These are phyloP conservation scores for Globisporangium acanthophoron DNA, from an alignment of 352 stramenopile species.

Conservation along the genomic window DNA sequence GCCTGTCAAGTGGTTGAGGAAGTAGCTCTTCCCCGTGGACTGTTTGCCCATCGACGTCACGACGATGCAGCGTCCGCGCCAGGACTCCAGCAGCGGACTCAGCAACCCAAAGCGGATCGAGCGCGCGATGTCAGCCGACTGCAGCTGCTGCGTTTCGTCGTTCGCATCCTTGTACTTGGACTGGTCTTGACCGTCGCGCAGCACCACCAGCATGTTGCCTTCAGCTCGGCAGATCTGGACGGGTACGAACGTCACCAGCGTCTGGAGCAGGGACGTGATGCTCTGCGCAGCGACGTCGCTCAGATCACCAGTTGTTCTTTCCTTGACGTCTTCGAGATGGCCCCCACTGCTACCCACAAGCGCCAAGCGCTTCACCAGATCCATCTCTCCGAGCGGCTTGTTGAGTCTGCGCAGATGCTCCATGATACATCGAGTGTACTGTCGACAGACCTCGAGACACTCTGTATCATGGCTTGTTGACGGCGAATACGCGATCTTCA, in stretches of 20 bases:
- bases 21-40: slow-evolving; percentile 78
- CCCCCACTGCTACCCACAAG: slow-evolving; percentile 9
- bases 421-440: slow-evolving; percentile 39
- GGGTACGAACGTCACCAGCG: slow-evolving; percentile 59
- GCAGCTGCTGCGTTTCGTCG: slow-evolving; percentile 18
- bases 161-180: slow-evolving; percentile 14
- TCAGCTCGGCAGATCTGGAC: slow-evolving; percentile 71
- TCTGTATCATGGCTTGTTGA: slow-evolving; percentile 1
- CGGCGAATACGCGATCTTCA: slow-evolving; percentile 18
- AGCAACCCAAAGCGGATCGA: slow-evolving; percentile 17
- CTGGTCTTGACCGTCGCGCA: slow-evolving; percentile 38
- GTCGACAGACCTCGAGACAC: not conserved
- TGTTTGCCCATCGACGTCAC: slow-evolving; percentile 26
- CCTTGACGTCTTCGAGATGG: slow-evolving; percentile 1
- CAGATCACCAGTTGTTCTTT: too few relatives aligned
- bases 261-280: slow-evolving; percentile 25
- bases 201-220: slow-evolving; percentile 44
- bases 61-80: slow-evolving; percentile 13
- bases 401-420: slow-evolving; percentile 43
- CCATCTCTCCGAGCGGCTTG: slow-evolving; percentile 42
- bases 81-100: slow-evolving; percentile 14
- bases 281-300: slow-evolving; percentile 10
- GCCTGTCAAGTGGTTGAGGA: slow-evolving; percentile 47
- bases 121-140: slow-evolving; percentile 35
- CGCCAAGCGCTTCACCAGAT: slow-evolving; percentile 14